These are phyloP conservation scores for Termitomyces sp. DNA, from an alignment of 768 basidiomycete species.

Conservation along the genomic window DNA sequence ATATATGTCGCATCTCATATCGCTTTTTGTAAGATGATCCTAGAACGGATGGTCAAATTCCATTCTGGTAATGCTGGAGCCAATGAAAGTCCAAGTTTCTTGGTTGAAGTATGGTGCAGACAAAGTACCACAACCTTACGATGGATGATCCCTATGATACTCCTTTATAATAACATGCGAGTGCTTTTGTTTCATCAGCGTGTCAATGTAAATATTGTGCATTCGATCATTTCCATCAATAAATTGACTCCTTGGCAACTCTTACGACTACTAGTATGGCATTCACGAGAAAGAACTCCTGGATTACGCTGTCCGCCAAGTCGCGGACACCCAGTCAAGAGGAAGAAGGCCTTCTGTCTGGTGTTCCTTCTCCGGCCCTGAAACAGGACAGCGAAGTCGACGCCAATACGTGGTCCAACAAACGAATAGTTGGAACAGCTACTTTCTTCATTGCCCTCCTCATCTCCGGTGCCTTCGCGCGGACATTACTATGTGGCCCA, in stretches of 20 bases:
- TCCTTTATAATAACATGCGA: too few relatives aligned
- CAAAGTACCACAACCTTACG: too few relatives aligned
- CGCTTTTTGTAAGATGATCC: too few relatives aligned
- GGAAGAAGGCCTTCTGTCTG: slow-evolving; percentile 32
- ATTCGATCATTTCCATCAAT: background rate
- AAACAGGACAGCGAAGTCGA: slow-evolving; percentile 17
- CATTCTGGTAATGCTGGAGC: too few relatives aligned
- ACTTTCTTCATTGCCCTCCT: slow-evolving; percentile 34
- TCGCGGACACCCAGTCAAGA: slow-evolving; percentile 24
- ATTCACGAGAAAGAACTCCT: slow-evolving; percentile 5
- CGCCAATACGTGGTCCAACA: slow-evolving; percentile 28
- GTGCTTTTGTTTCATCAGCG: too few relatives aligned
- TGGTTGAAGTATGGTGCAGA: too few relatives aligned
- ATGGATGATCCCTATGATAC: background rate
- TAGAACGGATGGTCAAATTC: too few relatives aligned
- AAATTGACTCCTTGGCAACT: background rate
- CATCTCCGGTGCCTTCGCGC: slow-evolving; percentile 34
- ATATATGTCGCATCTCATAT: too few relatives aligned
- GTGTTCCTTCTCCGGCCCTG: slow-evolving; percentile 14
- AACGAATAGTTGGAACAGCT: slow-evolving; percentile 32
- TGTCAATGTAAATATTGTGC: background rate
- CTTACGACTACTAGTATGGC: slow-evolving; percentile 7
- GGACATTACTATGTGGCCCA: slow-evolving; percentile 26
- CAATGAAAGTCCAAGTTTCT: too few relatives aligned
- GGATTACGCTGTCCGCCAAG: slow-evolving; percentile 2